phyloP scores from a whole-genome alignment of 352 stramenopile species.

The Phytophthora foliorum region DNA sequence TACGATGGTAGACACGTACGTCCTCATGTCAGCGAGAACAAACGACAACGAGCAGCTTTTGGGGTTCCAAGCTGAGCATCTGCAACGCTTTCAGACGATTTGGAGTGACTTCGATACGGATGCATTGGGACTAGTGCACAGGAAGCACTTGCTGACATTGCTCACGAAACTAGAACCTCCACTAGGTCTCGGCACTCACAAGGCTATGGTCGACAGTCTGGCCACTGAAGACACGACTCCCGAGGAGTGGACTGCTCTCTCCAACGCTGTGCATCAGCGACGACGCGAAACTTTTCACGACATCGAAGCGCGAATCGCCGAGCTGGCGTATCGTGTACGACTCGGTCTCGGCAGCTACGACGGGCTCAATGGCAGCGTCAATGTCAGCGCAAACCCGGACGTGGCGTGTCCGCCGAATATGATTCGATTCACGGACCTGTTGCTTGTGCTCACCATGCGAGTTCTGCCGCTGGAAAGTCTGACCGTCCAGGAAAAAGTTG shows the following conservation, averaged over 20 bases:
- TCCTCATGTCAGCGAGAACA: constrained; percentile 77
- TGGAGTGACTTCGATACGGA: constrained; percentile 85
- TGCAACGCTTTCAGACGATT: constrained; percentile 70
- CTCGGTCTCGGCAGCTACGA: constrained; percentile 70
- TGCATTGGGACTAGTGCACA: constrained; percentile 78
- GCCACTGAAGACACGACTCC: constrained; percentile 50
- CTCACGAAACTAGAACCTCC: constrained; percentile 61
- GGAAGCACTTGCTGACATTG: constrained; percentile 70
- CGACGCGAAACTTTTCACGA: constrained; percentile 73
- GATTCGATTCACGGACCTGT: constrained; percentile 80
- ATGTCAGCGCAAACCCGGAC: constrained; percentile 23
- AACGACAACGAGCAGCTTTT: constrained; percentile 68
- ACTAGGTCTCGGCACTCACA: constrained; percentile 61
- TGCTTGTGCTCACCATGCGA: constrained; percentile 75
- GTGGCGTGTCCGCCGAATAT: constrained; percentile 61
- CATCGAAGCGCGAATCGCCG: constrained; percentile 71
- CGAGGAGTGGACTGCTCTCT: constrained; percentile 33
- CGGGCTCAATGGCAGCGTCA: constrained; percentile 33
- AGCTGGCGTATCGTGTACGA: constrained; percentile 71
- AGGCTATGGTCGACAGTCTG: constrained; percentile 44
- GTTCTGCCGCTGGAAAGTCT: constrained; percentile 76
- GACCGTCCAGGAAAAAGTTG: constrained; percentile 86
- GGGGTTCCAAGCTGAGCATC: constrained; percentile 67
- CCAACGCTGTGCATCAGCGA: constrained; percentile 49
- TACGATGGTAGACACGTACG: constrained; percentile 86